These are phyloP conservation scores for Canavalia ensiformis DNA, from an alignment of 306 rosid species.

Conservation along the genomic window DNA sequence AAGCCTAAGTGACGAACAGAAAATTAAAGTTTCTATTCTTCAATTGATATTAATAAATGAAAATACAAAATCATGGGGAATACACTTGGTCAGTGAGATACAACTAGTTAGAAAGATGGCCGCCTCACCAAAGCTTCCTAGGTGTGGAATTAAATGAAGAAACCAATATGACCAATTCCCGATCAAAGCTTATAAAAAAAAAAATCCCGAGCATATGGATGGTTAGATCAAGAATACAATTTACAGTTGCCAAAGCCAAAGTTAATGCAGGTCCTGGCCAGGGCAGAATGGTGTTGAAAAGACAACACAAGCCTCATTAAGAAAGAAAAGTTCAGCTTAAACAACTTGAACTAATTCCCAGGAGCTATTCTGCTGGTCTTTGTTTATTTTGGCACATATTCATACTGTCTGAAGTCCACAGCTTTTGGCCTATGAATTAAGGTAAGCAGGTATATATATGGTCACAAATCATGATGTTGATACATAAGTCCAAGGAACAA, in stretches of 20 bases:
- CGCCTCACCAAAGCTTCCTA: background rate
- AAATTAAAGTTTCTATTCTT: conserved; percentile 27
- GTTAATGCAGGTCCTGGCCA: conserved; percentile 35
- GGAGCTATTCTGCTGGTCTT: conserved; percentile 54
- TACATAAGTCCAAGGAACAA: conserved; percentile 40
- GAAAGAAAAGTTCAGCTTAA: conserved; percentile 35
- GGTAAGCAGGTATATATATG: conserved; percentile 31
- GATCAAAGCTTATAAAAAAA: too few relatives aligned
- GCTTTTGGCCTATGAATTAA: conserved; percentile 54
- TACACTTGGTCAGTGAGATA: conserved; percentile 35
- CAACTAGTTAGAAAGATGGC: conserved; percentile 29
- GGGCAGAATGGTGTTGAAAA: conserved; percentile 41
- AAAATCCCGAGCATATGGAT: conserved; percentile 17
- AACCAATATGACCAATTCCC: background rate
- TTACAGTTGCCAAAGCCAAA: conserved; percentile 37
- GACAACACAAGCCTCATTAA: conserved; percentile 29
- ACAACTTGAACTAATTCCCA: conserved; percentile 45
- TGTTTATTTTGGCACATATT: conserved; percentile 58
- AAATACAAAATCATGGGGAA: conserved; percentile 18
- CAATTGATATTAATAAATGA: conserved; percentile 48
- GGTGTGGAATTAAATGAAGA: conserved; percentile 40
- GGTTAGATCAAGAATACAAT: conserved; percentile 46
- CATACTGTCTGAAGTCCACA: conserved; percentile 65
- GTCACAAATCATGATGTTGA: conserved; percentile 43
- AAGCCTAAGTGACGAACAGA: background rate